A percentile compares a stretch with the other conserved stretches of the same genome.
These are phyloP conservation scores for Aspergillus transmontanensis DNA, from an alignment of 2,329 filamentous ascomycete species.

Conservation along the genomic window DNA sequence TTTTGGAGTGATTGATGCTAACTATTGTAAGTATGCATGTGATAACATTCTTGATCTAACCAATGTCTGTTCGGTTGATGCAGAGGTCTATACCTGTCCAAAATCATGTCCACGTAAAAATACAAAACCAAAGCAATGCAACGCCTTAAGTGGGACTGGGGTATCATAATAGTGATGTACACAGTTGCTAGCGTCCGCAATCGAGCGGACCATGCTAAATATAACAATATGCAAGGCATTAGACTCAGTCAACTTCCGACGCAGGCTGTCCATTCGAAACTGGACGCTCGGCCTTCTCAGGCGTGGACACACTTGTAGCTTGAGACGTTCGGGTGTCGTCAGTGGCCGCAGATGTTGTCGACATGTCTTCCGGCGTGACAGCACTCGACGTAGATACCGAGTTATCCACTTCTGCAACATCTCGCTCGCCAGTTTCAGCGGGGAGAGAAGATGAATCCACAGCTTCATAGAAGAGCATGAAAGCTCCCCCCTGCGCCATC, in stretches of 20 bases:
- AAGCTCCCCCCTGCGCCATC: slow-evolving; percentile 76
- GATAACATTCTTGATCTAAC: not conserved
- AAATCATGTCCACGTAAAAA: not conserved
- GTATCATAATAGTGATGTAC: slow-evolving; percentile 23
- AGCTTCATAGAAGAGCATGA: slow-evolving; percentile 96
- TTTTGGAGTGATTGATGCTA: not conserved
- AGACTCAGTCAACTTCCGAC: slow-evolving; percentile 18
- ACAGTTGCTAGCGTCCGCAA: not conserved
- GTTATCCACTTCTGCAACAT: slow-evolving; percentile 12
- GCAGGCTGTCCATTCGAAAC: slow-evolving; percentile 5
- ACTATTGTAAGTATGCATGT: not conserved
- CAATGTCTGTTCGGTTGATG: not conserved
- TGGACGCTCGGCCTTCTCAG: slow-evolving; percentile 16
- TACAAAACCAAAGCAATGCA: slow-evolving; percentile 4
- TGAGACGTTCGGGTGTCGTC: slow-evolving; percentile 29
- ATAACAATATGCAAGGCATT: slow-evolving; percentile 6
- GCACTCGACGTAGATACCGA: slow-evolving; percentile 23
- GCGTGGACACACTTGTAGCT: slow-evolving; percentile 32
- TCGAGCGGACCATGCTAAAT: not conserved
- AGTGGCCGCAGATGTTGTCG: slow-evolving; percentile 28
- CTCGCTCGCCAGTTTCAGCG: slow-evolving; percentile 2
- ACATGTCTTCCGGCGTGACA: slow-evolving; percentile 27
- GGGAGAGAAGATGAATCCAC: slow-evolving; percentile 47
- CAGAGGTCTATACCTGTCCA: not conserved
- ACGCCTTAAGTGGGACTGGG: slow-evolving; percentile 16